Evolutionary conservation across 129 eudicot species (phyloP).

Genomic region (Dittrichia graveolens): DNA sequence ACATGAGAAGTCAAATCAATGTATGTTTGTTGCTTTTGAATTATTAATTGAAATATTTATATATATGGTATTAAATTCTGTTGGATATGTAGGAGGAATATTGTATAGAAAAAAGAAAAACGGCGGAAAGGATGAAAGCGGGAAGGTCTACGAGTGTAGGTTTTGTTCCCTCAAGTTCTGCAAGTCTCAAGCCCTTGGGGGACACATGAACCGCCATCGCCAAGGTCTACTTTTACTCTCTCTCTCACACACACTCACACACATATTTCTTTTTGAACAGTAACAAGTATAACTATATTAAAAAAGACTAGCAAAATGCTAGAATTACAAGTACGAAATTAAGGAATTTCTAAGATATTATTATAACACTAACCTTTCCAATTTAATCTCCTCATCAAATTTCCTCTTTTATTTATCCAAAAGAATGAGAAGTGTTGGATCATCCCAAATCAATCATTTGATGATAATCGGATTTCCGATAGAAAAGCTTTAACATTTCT

Average conservation of each 20-base stretch:
- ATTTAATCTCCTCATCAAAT: too few species aligned
- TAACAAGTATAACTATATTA: too few species aligned
- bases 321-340: too few species aligned
- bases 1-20: conserved; percentile 46
- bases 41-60: conserved; percentile 9
- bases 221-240: conserved; percentile 52
- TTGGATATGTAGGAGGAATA: conserved; percentile 29
- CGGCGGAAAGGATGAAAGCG: conserved; percentile 69
- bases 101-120: conserved; percentile 68
- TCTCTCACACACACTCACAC: conserved; percentile 5
- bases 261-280: too few species aligned
- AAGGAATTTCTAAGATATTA: too few species aligned
- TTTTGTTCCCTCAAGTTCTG: conserved; percentile 98
- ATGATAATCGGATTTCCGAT: too few species aligned
- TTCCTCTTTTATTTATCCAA: too few species aligned
- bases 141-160: conserved; percentile 96
- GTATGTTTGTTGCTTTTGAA: conserved; percentile 30
- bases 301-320: too few species aligned
- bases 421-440: too few species aligned
- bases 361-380: too few species aligned
- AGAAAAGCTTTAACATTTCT: too few species aligned
- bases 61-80: background rate
- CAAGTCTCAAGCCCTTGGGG: conserved; percentile 99
- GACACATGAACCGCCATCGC: conserved; percentile 99
- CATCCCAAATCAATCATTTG: too few species aligned